phyloP scores from a whole-genome alignment of 768 basidiomycete genomes.

The Suillus cothurnatus region DNA sequence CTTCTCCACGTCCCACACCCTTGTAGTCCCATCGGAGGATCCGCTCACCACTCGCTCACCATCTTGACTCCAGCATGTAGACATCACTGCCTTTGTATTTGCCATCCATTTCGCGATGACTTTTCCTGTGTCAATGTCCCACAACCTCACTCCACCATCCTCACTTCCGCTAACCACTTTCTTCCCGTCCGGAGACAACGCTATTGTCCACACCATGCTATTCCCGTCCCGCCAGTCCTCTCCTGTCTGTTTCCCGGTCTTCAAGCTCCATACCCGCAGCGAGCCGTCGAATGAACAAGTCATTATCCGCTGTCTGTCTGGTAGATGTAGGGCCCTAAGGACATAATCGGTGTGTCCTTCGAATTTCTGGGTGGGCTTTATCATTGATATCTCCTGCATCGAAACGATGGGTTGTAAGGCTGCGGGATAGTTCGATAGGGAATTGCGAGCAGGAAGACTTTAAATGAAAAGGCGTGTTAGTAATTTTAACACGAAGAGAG shows the following conservation, averaged over 20 bases:
- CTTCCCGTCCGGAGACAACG: neutral
- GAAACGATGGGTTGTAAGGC: too few relatives aligned
- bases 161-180: neutral
- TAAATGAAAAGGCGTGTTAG: too few relatives aligned
- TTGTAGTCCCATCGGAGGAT: neutral
- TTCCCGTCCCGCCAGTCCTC: neutral
- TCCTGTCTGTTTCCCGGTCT: neutral
- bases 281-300: neutral
- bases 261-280: neutral
- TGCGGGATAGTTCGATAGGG: too few relatives aligned
- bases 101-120: neutral
- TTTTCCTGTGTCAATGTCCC: neutral
- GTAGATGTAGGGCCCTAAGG: neutral
- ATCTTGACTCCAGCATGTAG: neutral
- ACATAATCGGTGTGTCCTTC: neutral
- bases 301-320: neutral
- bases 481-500: too few relatives aligned
- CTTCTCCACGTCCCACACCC: neutral
- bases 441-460: too few relatives aligned
- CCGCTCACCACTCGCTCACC: neutral
- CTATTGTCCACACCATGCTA: neutral
- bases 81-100: rapidly evolving
- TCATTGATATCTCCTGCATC: neutral
- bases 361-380: neutral
- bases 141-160: neutral